Evolutionary conservation across 495 filamentous ascomycete genomes (phyloP).

Genomic region (Diplogelasinospora grovesii): DNA sequence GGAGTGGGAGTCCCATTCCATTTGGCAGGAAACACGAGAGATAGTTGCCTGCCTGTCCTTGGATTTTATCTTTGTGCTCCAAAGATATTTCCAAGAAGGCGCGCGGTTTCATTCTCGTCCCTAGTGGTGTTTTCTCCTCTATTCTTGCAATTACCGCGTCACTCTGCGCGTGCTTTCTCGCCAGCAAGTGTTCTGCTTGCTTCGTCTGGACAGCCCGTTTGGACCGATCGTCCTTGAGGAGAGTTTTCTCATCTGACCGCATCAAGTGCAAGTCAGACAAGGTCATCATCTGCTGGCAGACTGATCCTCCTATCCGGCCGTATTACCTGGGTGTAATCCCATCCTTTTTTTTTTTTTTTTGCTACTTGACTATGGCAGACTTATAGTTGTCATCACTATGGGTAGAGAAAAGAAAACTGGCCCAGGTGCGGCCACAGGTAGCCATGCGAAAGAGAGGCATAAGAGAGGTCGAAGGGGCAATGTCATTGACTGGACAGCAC

Average conservation of each 20-base stretch:
- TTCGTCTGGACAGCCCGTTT: not conserved
- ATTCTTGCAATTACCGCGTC: not conserved
- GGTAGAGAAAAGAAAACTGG: slow-evolving; percentile 24
- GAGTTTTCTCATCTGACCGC: too few species aligned
- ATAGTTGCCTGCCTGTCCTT: slow-evolving; percentile 3
- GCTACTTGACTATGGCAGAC: slow-evolving; percentile 3
- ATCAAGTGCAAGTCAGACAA: not conserved
- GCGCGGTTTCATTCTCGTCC: not conserved
- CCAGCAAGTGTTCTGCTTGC: slow-evolving; percentile 8
- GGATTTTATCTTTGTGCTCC: not conserved
- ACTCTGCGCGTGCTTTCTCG: slow-evolving; percentile 5
- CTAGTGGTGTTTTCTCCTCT: not conserved
- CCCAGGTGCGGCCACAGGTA: slow-evolving; percentile 15
- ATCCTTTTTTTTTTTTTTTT: not conserved
- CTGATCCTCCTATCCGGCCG: not conserved
- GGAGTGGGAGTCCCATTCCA: too few species aligned
- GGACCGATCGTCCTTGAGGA: not conserved
- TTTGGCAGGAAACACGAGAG: not conserved
- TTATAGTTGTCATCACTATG: slow-evolving; percentile 16
- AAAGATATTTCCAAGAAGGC: too few species aligned
- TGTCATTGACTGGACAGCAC: slow-evolving; percentile 24
- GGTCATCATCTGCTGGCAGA: not conserved
- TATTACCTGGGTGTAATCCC: not conserved
- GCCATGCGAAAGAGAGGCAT: slow-evolving; percentile 29
- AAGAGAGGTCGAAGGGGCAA: slow-evolving; percentile 23